These are phyloP conservation scores for Tieghemostelium lacteum DNA, from an alignment of 78 protist species.

Conservation along the genomic window DNA sequence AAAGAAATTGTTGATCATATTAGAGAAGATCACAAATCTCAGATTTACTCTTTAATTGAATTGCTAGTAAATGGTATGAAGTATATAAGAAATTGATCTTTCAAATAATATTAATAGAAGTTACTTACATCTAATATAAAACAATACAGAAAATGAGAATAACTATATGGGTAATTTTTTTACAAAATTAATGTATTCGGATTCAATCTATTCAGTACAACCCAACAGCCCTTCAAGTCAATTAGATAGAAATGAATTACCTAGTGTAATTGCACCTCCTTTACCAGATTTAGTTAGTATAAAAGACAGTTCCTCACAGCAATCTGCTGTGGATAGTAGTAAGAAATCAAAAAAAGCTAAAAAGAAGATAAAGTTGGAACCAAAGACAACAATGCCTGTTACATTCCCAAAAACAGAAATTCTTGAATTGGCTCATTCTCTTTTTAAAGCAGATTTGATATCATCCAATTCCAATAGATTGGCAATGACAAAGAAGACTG, in stretches of 20 bases:
- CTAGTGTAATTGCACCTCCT: slow-evolving; percentile 63
- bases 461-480: neutral
- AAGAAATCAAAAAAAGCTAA: slow-evolving; percentile 60
- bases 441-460: slow-evolving; percentile 10
- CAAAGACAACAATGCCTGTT: slow-evolving; percentile 6
- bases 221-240: neutral
- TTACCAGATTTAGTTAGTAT: neutral
- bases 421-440: slow-evolving; percentile 26
- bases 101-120: neutral
- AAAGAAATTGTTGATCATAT: slow-evolving; percentile 49
- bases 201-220: slow-evolving; percentile 36
- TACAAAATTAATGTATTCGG: slow-evolving; percentile 73
- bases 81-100: no score
- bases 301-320: neutral
- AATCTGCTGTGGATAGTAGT: neutral
- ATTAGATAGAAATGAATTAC: neutral
- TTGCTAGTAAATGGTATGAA: slow-evolving; percentile 37
- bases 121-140: neutral
- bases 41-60: slow-evolving; percentile 13
- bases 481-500: neutral
- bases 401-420: slow-evolving; percentile 27
- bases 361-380: slow-evolving; percentile 36
- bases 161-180: slow-evolving; percentile 53
- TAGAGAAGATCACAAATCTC: slow-evolving; percentile 28
- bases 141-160: slow-evolving; percentile 40